These are phyloP conservation scores for Coffea canephora DNA, from an alignment of 257 asterid genomes.

Conservation along the genomic window DNA sequence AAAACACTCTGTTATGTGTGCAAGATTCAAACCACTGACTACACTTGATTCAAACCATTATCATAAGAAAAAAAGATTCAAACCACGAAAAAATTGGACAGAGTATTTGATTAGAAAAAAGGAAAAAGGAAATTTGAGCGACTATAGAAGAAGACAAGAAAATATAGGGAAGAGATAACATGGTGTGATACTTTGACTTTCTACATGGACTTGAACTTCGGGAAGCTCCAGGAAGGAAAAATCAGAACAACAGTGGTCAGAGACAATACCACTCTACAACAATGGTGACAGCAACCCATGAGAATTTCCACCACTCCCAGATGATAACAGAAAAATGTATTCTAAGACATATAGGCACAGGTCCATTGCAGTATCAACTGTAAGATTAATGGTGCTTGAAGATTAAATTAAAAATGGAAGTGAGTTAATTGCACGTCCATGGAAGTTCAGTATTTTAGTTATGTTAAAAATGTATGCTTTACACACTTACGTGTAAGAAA, in stretches of 20 bases:
- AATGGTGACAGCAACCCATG: background rate
- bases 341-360: background rate
- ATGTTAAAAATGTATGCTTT: background rate
- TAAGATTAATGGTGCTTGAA: background rate
- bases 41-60: no score
- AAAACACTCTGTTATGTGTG: background rate
- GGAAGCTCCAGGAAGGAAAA: background rate
- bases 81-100: no score
- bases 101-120: no score
- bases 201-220: background rate
- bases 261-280: background rate
- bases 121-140: background rate
- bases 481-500: slow-evolving; percentile 11
- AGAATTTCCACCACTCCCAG: background rate
- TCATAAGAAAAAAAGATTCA: no score
- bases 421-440: background rate
- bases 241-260: background rate
- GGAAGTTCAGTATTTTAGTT: background rate
- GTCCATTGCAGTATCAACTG: background rate
- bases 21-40: no score
- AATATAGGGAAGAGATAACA: background rate
- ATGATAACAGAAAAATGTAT: background rate
- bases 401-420: no score
- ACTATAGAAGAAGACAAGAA: background rate
- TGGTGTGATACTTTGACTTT: background rate